Base-by-base conservation (phyloP, 2,329 filamentous ascomycete genomes). In the Trichothecium roseum region DNA sequence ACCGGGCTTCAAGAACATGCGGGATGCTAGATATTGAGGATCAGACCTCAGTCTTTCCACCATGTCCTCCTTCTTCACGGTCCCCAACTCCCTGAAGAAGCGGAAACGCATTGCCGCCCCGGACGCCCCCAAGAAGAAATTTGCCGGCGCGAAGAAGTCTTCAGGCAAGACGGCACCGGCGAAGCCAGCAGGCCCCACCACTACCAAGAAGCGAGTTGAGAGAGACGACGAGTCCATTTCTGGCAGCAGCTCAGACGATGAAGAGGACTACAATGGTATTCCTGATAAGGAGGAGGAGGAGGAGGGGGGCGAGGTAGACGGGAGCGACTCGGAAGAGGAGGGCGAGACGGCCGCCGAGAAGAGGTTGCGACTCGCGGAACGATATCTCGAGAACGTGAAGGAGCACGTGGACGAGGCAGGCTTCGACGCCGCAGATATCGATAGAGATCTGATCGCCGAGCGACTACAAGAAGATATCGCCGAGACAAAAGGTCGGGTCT, bases 31-130 rank as follows among this genome's bases (percentile, higher is more conserved):
- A 24, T 10, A 24, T 24, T 24, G 20, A 24, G 20, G 20, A 24
- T 6, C 10, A 10, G 10, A 24, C 20, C 20, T 24, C 20, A 24
- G 32, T 29, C 26, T 33, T 18, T 9, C 50, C 47, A 65, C 45
- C 46, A 93, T 94, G 88, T 94, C 89, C 52, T 94, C 88, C 28
- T 98, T 96, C 63, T 98, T 98, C 63, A 94, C 88, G 35, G 68
- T 81, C 28, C 87, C 91, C 5, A 82, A 83, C 28, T 81, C 83
- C 34, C 82, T 89, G 53, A 85, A 84, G 65, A 96, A 96, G 72
- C 73, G 91, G 50, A 96, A 96, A 69, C 74, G 88, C 41, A 52
- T 66, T 6, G 58, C 64, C 38, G 68, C 69, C 18, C 53, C 64
- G 13, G 69, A 76, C 34, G 59, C 58, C 5, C 70, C 75, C 2